A percentile compares a stretch with the other conserved stretches of the same genome.
phyloP scores from a whole-genome alignment of 2,329 filamentous ascomycete species.

The Sporothrix brasiliensis region DNA sequence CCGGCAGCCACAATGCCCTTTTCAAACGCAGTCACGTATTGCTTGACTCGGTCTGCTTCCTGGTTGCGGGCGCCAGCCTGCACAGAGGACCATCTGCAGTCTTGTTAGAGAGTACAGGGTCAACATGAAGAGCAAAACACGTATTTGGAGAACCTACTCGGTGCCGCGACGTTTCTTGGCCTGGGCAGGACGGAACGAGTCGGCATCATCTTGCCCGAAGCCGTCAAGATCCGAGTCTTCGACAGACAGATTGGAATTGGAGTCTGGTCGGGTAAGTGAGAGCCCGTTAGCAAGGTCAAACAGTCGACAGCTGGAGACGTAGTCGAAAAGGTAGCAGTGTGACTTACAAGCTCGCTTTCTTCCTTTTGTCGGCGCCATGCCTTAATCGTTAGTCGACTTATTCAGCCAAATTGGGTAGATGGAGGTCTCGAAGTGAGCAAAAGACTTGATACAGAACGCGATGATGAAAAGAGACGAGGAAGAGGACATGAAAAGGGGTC shows the following conservation, averaged over 20 bases:
- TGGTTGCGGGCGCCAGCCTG: constrained; percentile 31
- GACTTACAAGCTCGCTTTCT: constrained; percentile 30
- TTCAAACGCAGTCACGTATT: constrained; percentile 33
- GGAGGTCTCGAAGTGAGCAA: not conserved
- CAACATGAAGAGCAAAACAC: no score
- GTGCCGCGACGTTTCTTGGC: constrained; percentile 8
- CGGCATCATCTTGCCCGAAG: not conserved
- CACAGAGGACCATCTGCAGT: constrained; percentile 27
- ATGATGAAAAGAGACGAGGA: not conserved
- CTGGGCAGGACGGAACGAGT: not conserved
- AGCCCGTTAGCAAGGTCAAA: not conserved
- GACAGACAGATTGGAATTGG: not conserved
- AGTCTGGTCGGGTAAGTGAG: not conserved
- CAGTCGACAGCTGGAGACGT: not conserved
- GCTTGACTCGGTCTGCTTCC: constrained; percentile 33
- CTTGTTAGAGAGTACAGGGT: not conserved
- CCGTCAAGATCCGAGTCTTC: constrained; percentile 18
- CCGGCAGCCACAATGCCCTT: constrained; percentile 22
- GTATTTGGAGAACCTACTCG: not conserved
- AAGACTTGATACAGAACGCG: not conserved
- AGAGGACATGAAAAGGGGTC: not conserved
- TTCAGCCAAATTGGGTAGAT: not conserved
- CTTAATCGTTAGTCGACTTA: not conserved
- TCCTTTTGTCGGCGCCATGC: constrained; percentile 28
- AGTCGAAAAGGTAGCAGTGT: not conserved